These are phyloP conservation scores for Cercospora sp. DNA, from an alignment of 2,329 filamentous ascomycete genomes.

Conservation along the genomic window DNA sequence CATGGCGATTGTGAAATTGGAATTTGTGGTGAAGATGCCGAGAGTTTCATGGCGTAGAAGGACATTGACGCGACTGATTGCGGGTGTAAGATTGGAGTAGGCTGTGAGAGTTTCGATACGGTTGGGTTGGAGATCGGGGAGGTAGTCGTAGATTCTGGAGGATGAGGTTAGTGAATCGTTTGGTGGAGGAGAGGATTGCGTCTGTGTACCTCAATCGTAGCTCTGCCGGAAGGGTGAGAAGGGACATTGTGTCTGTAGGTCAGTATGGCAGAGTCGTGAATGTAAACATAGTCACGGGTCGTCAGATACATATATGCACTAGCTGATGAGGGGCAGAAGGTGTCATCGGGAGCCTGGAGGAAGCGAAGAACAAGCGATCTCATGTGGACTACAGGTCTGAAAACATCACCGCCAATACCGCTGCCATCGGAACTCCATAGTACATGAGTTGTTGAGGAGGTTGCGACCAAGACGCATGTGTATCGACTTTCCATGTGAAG, in stretches of 20 bases:
- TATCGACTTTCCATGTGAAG: background rate
- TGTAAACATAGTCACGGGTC: background rate
- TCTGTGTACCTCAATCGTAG: conserved; percentile 20
- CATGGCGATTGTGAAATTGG: conserved; percentile 29
- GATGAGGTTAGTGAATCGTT: background rate
- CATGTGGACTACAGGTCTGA: background rate
- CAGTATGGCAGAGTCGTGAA: background rate
- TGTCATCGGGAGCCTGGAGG: background rate
- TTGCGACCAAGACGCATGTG: background rate
- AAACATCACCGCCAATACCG: background rate
- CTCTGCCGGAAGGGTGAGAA: conserved; percentile 24
- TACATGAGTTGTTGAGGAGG: background rate
- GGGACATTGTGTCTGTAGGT: conserved; percentile 17
- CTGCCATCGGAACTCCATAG: background rate
- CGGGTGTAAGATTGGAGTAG: conserved; percentile 26
- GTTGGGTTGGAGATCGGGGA: conserved; percentile 23
- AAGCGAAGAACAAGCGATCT: background rate
- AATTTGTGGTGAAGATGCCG: conserved; percentile 27
- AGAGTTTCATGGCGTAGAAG: conserved; percentile 30
- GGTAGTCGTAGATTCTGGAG: conserved; percentile 25
- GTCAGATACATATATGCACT: background rate
- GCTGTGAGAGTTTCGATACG: conserved; percentile 23
- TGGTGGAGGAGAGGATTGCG: background rate
- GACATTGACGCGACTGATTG: conserved; percentile 27
- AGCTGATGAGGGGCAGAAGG: conserved; percentile 10